Evolutionary conservation across 768 basidiomycete genomes (phyloP), one percentile per base, ranked within the genome.

Genomic region (Hortiboletus flavorubellus): DNA sequence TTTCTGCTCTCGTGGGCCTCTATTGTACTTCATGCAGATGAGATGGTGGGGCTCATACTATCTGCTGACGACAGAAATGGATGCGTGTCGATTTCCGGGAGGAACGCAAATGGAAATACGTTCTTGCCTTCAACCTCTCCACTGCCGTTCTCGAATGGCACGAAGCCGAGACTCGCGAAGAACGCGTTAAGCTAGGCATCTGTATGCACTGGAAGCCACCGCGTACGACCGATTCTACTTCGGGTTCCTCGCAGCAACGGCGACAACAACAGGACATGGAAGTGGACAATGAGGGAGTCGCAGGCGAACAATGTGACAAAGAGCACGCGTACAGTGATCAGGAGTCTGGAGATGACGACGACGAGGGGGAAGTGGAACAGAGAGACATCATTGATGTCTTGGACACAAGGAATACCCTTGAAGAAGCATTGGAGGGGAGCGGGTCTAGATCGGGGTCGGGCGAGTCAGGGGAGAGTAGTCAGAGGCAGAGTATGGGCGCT

Each of bases 11-110:
- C 14, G 46, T 37, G 47, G 37, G n/a, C 39, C 40, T 40, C 26
- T 35, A 23, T 29, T 40, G 8, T 53, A 34, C 23, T 37, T 48
- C 40, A 33, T 46, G 18, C 23, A 12, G 39, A 44, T 42, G 33
- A 42, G 14, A 23, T 42, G 29, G 43, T 0, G 29, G 38, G 14
- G 26, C 66, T 68, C 42, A 64, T 49, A 45, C n/a, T 23, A 35
- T 42, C 45, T 48, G 45, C 58, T 35, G 15, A 52, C 21, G 38
- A 47, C 60, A 94, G 95, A 92, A 89, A 82, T 99, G 97, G 97
- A 88, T 99, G 83, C 89, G 92, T 29, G 82, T 83, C 37, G 97
- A 99, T 68, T 98, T 97, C 61, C 85, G 91, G 18, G 95, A 98
- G 71, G 97, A 99, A 66, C 80, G 91, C 39, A 84, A 81, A 63